Base-by-base conservation (phyloP, 202 grass and related monocot species). In the Digitaria exilis region DNA sequence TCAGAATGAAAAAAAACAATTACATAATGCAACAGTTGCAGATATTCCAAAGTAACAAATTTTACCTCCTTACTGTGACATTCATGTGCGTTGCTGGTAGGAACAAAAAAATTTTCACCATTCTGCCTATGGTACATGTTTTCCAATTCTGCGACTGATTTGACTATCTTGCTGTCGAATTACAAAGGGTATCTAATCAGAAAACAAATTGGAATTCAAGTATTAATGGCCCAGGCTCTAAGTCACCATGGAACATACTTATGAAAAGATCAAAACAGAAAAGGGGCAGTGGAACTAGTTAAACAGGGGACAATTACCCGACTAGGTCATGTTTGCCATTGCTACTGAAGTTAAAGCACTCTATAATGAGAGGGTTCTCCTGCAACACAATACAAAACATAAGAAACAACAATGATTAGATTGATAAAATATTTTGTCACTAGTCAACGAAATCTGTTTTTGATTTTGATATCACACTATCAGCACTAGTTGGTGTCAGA, bases 281-380 rank as follows among this genome's bases (percentile, higher is more conserved):
- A 76, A 17, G 45, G 10, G 50, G 34, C 21, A 79, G 49, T 65
- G 75, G 50, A 28, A 75, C 62, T 55, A 61, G 64, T 65, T 56
- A 79, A 70, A 79, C 70, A 73, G 43, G n/a, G 28, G 45, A 86
- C 73, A 83, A 89, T 86, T 99, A 99, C 96, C 96, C 96, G 61
- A 99, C 87, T 66, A 96, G 89, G 76, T 96, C 96, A 76, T 99
- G 96, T 81, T 94, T 99, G 50, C 96, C 96, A 71, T 87, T 87
- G 85, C 89, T 92, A 80, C 85, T 94, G 84, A 94, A 99, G 86
- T 99, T 99, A 80, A 94, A 99, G 61, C 93, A 99, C 83, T 99
- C 96, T 83, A 99, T 89, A 76, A 80, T 75, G 81, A 99, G 87
- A 83, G 89, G 93, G 76, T 90, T 99, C 84, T 99, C 96, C 96